Evolutionary conservation across 345 rosid genomes (phyloP), one percentile per base, ranked within the genome.

Genomic region (Erucastrum elatum): DNA sequence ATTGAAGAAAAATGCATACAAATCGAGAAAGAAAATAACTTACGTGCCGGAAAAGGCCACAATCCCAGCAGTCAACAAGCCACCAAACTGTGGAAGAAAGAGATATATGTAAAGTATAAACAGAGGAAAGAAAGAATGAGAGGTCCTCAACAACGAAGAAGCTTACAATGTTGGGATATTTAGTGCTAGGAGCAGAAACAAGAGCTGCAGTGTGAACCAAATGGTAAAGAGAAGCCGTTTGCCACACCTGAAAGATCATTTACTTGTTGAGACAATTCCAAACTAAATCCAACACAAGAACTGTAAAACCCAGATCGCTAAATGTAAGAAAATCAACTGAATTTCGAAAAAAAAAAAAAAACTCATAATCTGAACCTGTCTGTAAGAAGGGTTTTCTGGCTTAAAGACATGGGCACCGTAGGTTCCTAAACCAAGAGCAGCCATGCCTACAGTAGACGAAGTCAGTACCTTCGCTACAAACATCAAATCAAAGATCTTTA

Each of bases 131-230:
- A 46, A 46, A 9, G 44, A 37, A 37, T 10, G 56, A 51, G 56
- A 46, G 15, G 16, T 39, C 44, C 12, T 41, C 13, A 41, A 41
- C 13, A 11, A 41, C n/a, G 56, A 21, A 61, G 17, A 5, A 59
- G 83, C 87, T 85, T 49, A 95, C 98, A 76, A 89, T 72, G 73
- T 86, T 80, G 15, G 98, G 98, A 64, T 71, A 67, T 77, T 86
- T 95, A 55, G 94, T 87, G 75, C 70, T 46, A 26, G 98, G 99
- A 56, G 96, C 93, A 80, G 92, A 85, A 78, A 91, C 75, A 63
- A 95, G 87, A 64, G 98, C 96, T 17, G 94, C 94, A 13, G 96
- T 95, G 81, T 95, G 99, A 67, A 89, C 89, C 87, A 93, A 80
- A 86, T 95, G 98, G 84, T 93, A 95, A 55, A 91, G 82, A 21